Percentiles rank a stretch among this genome's conserved stretches.
phyloP scores from a whole-genome alignment of 768 basidiomycete species.

The Podaxis mareebaensis region DNA sequence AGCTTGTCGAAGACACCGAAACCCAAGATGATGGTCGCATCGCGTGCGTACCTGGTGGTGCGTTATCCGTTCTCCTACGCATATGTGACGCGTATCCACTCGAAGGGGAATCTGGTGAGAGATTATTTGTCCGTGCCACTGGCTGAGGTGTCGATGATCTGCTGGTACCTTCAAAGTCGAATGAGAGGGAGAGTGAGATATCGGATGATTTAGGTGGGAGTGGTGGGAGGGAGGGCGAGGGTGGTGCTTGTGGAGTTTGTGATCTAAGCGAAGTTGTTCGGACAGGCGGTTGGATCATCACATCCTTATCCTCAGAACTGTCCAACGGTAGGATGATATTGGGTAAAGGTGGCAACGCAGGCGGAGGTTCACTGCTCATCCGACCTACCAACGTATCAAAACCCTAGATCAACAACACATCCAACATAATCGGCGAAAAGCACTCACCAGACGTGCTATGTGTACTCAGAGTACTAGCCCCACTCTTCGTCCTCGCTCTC shows the following conservation, averaged over 20 bases:
- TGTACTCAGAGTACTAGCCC: constrained; percentile 42
- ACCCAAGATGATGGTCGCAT: constrained; percentile 46
- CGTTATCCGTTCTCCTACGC: constrained; percentile 1
- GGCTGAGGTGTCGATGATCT: constrained; percentile 5
- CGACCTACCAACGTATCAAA: not conserved
- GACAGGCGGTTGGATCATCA: not conserved
- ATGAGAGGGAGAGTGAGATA: not conserved
- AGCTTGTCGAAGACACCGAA: constrained; percentile 41
- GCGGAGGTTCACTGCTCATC: constrained; percentile 15
- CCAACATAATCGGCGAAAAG: not conserved
- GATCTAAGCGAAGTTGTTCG: constrained; percentile 4
- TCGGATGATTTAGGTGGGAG: constrained; percentile 2
- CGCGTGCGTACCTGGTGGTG: not conserved
- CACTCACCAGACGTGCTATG: constrained; percentile 43
- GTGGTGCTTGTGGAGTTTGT: not conserved
- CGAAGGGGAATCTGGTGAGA: constrained; percentile 16
- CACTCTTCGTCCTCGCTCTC: constrained; percentile 54
- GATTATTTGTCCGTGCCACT: not conserved
- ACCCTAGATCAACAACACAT: not conserved
- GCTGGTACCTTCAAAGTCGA: not conserved
- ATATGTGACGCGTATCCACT: constrained; percentile 6
- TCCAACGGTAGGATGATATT: not conserved
- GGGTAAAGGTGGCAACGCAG: constrained; percentile 12
- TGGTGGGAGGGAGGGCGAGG: constrained; percentile 2
- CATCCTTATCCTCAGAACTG: not conserved